Evolutionary conservation across 805 yeast genomes (phyloP).

Genomic region (Ogataea chonburiensis): DNA sequence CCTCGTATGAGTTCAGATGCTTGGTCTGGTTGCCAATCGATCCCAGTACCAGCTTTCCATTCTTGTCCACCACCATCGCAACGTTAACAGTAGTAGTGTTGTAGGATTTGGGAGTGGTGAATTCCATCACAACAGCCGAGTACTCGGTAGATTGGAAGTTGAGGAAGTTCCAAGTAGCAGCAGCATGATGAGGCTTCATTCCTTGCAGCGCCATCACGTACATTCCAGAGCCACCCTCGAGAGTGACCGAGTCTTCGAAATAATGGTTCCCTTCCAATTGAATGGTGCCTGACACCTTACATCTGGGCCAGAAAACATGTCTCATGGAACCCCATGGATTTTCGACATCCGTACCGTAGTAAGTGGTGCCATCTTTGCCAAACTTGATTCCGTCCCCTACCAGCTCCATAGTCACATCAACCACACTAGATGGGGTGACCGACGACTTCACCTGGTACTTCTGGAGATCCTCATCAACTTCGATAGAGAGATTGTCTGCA

Average conservation of each 20-base stretch:
- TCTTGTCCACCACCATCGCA: constrained; percentile 68
- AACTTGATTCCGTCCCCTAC: constrained; percentile 81
- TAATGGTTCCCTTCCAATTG: constrained; percentile 36
- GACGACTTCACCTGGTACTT: constrained; percentile 55
- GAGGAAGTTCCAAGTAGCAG: constrained; percentile 92
- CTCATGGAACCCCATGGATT: constrained; percentile 98
- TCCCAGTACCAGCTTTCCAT: constrained; percentile 57
- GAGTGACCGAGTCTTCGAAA: constrained; percentile 18
- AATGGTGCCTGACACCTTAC: constrained; percentile 65
- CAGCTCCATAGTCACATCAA: constrained; percentile 64
- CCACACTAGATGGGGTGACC: constrained; percentile 66
- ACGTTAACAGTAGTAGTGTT: constrained; percentile 77
- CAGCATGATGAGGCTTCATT: constrained; percentile 99
- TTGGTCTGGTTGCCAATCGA: constrained; percentile 63
- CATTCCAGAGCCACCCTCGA: constrained; percentile 58
- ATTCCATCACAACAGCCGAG: constrained; percentile 89
- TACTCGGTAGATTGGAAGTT: constrained; percentile 77
- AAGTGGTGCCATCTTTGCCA: constrained; percentile 83
- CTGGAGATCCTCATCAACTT: constrained; percentile 48
- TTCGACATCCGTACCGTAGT: constrained; percentile 77
- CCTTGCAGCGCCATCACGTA: constrained; percentile 97
- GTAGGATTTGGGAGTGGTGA: constrained; percentile 89
- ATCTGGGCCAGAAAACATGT: constrained; percentile 95
- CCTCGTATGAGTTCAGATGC: constrained; percentile 56
- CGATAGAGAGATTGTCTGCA: constrained; percentile 71